Evolutionary conservation across 2,329 filamentous ascomycete species (phyloP).

Genomic region (Rugonectria rugulosa): DNA sequence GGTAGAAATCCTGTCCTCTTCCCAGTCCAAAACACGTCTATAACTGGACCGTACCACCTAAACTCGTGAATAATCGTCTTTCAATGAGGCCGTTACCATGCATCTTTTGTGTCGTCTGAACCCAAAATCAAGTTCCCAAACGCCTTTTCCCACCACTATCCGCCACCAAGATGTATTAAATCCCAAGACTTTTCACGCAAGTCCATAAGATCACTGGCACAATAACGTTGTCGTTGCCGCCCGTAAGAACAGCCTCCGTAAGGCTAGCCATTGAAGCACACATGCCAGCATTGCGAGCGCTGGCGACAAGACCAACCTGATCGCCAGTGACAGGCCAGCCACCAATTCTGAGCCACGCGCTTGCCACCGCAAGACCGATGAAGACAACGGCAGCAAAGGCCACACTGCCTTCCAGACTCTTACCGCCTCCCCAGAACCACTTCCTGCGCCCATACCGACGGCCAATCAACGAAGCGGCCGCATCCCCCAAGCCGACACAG

Average conservation of each 20-base stretch:
- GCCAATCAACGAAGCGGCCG: slow-evolving; percentile 89
- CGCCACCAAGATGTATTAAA: slow-evolving; percentile 49
- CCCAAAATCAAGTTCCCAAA: slow-evolving; percentile 12
- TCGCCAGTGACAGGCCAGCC: slow-evolving; percentile 68
- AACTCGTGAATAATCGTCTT: slow-evolving; percentile 34
- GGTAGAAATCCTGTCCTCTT: too few relatives aligned
- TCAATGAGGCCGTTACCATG: slow-evolving; percentile 23
- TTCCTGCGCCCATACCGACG: slow-evolving; percentile 85
- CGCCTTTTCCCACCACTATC: slow-evolving; percentile 11
- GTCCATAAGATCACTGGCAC: slow-evolving; percentile 94
- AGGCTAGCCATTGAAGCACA: slow-evolving; percentile 85
- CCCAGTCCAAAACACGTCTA: too few relatives aligned
- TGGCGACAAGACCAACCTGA: slow-evolving; percentile 46
- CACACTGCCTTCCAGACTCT: slow-evolving; percentile 86
- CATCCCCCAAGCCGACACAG: slow-evolving; percentile 94
- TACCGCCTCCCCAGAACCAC: slow-evolving; percentile 97
- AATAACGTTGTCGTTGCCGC: slow-evolving; percentile 98
- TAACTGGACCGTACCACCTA: neutral
- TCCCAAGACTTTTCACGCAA: slow-evolving; percentile 79
- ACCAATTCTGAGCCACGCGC: slow-evolving; percentile 77
- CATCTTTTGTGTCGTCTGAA: slow-evolving; percentile 19
- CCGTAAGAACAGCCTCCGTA: slow-evolving; percentile 93
- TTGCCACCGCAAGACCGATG: slow-evolving; percentile 73
- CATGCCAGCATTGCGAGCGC: slow-evolving; percentile 71
- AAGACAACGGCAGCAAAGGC: slow-evolving; percentile 87